Evolutionary conservation across 768 basidiomycete genomes (phyloP), one percentile per base, ranked within the genome.

Genomic region (Boletus bicolor): DNA sequence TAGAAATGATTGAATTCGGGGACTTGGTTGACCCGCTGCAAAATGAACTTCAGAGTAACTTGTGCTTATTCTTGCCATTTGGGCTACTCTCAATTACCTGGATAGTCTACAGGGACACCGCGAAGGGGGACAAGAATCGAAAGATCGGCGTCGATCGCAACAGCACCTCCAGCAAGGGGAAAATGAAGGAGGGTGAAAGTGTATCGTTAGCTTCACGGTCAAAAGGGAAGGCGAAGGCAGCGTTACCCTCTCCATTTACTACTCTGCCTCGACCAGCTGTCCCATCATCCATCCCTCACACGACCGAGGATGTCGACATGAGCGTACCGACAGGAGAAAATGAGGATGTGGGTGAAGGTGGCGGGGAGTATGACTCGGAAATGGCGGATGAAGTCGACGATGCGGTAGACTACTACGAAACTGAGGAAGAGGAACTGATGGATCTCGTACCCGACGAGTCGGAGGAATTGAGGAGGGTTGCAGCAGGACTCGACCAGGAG

Each of bases 1-100:
- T 94, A 9, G 91, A 93, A 65, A 74, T 82, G 53, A 80, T 91
- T 36, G 86, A 91, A 60, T 86, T 93, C 55, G 81, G 82, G 2
- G 89, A 91, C 65, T 73, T 91, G 42, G 80, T 84, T 0, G 80
- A 82, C 35, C 73, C 75, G 42, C 75, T 91, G 4, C 83, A 87
- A 57, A 72, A 64, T 0, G 90, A 93, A 66, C 79, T 93, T 9
- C 73, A 79, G 55, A 73, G 91, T 86, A 54, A 58, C n/a, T 24
- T 19, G 30, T 12, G 37, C 11, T 35, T 30, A 10, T 54, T 38
- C n/a, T 56, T 35, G 15, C 30, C 12, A 17, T 32, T 30, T 37
- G 7, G 21, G 15, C 8, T 26, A 54, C 34, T 26, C 54, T 57
- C 36, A 56, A n/a, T 10, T 12, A 3, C 24, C 5, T 49, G 2